These are phyloP conservation scores for Fimicolochytrium jonesii DNA, from an alignment of 192 early-diverging fungal species.

Conservation along the genomic window DNA sequence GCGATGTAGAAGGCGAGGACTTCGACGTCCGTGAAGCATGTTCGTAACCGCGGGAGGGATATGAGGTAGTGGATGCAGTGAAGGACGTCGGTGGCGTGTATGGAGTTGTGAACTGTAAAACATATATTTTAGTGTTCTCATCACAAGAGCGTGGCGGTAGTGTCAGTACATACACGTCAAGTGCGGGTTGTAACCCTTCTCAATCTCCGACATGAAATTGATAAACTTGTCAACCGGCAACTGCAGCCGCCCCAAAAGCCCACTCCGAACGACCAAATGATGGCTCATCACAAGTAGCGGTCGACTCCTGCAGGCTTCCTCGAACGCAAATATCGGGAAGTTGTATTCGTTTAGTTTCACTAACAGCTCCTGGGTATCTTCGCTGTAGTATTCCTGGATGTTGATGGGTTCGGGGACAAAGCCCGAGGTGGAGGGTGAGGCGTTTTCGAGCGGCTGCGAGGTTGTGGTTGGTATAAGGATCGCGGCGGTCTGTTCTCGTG, in stretches of 20 bases:
- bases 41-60: slow-evolving; percentile 23
- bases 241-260: slow-evolving; percentile 35
- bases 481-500: too few relatives aligned
- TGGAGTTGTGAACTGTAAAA: slow-evolving; percentile 50
- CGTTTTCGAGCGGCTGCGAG: too few relatives aligned
- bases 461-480: too few relatives aligned
- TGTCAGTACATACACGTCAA: slow-evolving; percentile 47
- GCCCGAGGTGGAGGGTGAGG: background rate
- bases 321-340: slow-evolving; percentile 55
- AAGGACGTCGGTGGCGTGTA: slow-evolving; percentile 53
- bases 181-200: slow-evolving; percentile 43
- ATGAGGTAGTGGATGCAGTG: slow-evolving; percentile 51
- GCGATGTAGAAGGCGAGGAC: slow-evolving; percentile 46
- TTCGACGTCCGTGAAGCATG: slow-evolving; percentile 47
- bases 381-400: slow-evolving; percentile 20
- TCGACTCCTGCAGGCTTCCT: slow-evolving; percentile 20
- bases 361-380: slow-evolving; percentile 20
- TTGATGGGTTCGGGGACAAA: background rate
- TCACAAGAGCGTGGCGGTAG: too few relatives aligned
- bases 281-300: slow-evolving; percentile 42
- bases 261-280: slow-evolving; percentile 40
- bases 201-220: slow-evolving; percentile 41
- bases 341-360: slow-evolving; percentile 38
- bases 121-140: background rate
- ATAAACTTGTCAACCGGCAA: slow-evolving; percentile 41